These are phyloP conservation scores for Akanthomyces lecanii DNA, from an alignment of 2,329 filamentous ascomycete species.

Conservation along the genomic window DNA sequence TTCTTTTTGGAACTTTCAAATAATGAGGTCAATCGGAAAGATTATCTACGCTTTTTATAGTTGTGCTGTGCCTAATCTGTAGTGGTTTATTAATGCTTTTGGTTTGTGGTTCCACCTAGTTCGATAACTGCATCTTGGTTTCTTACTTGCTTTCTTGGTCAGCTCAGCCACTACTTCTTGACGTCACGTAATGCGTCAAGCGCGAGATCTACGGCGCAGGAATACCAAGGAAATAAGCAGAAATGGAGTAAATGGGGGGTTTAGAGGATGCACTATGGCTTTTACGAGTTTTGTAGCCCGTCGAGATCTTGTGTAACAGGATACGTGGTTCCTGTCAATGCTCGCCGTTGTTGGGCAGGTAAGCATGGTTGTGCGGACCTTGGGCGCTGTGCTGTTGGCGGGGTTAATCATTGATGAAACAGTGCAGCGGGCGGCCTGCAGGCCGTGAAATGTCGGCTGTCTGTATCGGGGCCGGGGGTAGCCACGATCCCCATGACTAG, in stretches of 20 bases:
- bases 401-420: neutral
- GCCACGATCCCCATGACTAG: neutral
- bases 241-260: neutral
- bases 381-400: neutral
- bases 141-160: neutral
- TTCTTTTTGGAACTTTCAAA: neutral
- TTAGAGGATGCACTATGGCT: neutral
- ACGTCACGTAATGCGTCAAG: slow-evolving; percentile 9
- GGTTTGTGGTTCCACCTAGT: neutral
- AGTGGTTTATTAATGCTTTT: neutral
- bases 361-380: neutral
- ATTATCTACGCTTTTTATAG: neutral
- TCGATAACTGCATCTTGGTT: neutral
- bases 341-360: neutral
- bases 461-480: neutral
- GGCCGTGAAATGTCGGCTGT: neutral
- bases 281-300: neutral
- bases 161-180: neutral
- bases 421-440: neutral
- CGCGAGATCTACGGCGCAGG: neutral
- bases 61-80: neutral
- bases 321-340: neutral
- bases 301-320: slow-evolving; percentile 2
- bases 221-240: slow-evolving; percentile 2
- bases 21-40: neutral